A percentile compares a stretch with the other conserved stretches of the same genome.
Conservation (phyloP, 2,329 filamentous ascomycete species). For the Bipolaris zeicola region DNA sequence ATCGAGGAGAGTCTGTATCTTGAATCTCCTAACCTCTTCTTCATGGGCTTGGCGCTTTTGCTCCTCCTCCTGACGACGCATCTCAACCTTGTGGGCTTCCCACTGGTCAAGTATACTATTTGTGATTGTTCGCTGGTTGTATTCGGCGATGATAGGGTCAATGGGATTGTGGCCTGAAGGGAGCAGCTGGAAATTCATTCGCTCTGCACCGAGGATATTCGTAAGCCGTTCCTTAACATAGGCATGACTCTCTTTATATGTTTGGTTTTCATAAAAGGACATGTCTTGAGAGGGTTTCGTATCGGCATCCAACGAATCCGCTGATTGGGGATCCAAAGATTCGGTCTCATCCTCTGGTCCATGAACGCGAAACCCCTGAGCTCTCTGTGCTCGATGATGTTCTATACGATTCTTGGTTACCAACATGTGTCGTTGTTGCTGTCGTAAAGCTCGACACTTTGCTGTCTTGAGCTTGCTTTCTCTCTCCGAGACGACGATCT, state of each 20-base stretch:
- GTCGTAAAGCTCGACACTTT: background rate
- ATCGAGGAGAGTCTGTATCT: background rate
- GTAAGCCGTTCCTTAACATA: conserved; percentile 5
- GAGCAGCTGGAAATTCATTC: conserved; percentile 5
- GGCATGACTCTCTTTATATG: conserved; percentile 2
- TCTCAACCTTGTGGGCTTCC: background rate
- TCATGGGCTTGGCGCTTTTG: background rate
- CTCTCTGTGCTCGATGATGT: background rate
- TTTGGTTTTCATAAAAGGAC: conserved; percentile 6
- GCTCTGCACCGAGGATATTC: conserved; percentile 6
- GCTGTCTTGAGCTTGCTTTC: too few relatives aligned
- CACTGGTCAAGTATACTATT: background rate
- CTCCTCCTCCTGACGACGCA: conserved; percentile 1
- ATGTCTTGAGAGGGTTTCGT: background rate
- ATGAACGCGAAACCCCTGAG: background rate
- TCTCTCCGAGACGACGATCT: background rate
- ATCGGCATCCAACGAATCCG: too few relatives aligned
- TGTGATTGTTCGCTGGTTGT: conserved; percentile 3
- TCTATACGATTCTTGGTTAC: background rate
- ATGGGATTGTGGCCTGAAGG: conserved; percentile 12
- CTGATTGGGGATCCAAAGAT: background rate
- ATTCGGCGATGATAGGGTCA: conserved; percentile 8
- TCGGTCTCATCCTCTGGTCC: background rate
- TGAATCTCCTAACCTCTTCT: background rate
- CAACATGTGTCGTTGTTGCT: background rate